A percentile compares a stretch with the other conserved stretches of the same genome.
These are phyloP conservation scores for Diaporthe capsici DNA, from an alignment of 2,329 filamentous ascomycete genomes.

Conservation along the genomic window DNA sequence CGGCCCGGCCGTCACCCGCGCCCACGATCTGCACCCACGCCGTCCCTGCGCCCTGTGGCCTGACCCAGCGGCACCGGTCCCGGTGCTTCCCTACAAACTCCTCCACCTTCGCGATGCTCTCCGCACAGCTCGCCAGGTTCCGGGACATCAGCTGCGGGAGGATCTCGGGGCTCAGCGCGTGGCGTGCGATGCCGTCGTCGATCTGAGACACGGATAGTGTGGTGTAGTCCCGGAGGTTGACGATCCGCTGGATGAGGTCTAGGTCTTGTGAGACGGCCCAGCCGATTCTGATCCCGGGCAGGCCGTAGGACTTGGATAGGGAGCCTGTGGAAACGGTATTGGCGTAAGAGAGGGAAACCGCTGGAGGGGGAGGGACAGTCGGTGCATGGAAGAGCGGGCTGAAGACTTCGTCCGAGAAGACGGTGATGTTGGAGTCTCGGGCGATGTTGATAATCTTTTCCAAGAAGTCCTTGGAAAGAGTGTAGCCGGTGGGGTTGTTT, in stretches of 20 bases:
- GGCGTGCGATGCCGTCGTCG: constrained; percentile 25
- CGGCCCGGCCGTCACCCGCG: background rate
- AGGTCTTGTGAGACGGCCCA: constrained; percentile 78
- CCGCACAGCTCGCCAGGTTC: background rate
- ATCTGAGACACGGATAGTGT: constrained; percentile 21
- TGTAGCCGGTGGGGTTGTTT: constrained; percentile 12
- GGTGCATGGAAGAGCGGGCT: constrained; percentile 13
- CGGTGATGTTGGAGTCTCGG: background rate
- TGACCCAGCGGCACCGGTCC: constrained; percentile 1
- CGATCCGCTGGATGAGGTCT: constrained; percentile 8
- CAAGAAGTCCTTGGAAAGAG: background rate
- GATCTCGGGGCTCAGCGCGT: constrained; percentile 6
- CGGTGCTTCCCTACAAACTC: background rate
- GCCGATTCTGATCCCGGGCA: constrained; percentile 92
- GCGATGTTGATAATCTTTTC: background rate
- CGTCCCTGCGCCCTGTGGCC: constrained; percentile 1
- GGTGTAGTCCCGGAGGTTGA: constrained; percentile 13
- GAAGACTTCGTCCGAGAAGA: constrained; percentile 30
- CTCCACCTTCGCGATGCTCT: constrained; percentile 3
- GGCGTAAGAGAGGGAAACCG: constrained; percentile 16
- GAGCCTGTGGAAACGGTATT: constrained; percentile 17
- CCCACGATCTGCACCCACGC: background rate
- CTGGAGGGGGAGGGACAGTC: constrained; percentile 5
- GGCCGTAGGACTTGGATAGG: constrained; percentile 40
- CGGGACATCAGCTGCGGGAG: background rate